Percentiles rank a stretch among this genome's conserved stretches.
Conservation (phyloP, 805 yeast species). For the Ascoidea tarda region DNA sequence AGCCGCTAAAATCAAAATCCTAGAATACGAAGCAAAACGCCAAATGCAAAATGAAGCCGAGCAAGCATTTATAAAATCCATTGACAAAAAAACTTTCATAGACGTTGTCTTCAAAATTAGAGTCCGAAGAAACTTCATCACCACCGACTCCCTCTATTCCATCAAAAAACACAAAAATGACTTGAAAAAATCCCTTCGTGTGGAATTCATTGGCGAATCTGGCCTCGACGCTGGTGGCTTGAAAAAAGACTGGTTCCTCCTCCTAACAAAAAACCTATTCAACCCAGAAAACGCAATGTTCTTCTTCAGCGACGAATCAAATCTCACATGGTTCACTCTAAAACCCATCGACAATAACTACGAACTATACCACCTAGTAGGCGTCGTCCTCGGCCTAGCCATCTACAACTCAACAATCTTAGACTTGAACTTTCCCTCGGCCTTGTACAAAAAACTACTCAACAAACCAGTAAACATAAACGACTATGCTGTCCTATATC, state of each 20-base stretch:
- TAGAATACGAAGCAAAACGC: slow-evolving; percentile 69
- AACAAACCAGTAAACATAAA: slow-evolving; percentile 36
- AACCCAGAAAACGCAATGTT: slow-evolving; percentile 58
- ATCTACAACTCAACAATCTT: slow-evolving; percentile 81
- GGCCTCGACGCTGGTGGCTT: slow-evolving; percentile 96
- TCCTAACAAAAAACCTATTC: slow-evolving; percentile 58
- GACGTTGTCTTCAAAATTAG: slow-evolving; percentile 57
- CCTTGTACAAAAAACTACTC: slow-evolving; percentile 62
- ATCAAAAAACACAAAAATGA: slow-evolving; percentile 42
- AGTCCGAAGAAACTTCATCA: slow-evolving; percentile 53
- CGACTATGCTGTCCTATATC: slow-evolving; percentile 59
- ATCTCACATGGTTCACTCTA: slow-evolving; percentile 62
- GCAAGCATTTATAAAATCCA: slow-evolving; percentile 69
- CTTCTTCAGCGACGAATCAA: slow-evolving; percentile 49
- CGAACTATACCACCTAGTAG: slow-evolving; percentile 63
- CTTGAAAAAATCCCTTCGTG: slow-evolving; percentile 58
- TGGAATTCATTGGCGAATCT: slow-evolving; percentile 77
- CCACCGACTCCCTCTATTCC: slow-evolving; percentile 61
- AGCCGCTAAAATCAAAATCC: slow-evolving; percentile 67
- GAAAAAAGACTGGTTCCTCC: slow-evolving; percentile 83
- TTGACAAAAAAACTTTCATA: slow-evolving; percentile 44
- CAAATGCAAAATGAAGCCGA: slow-evolving; percentile 83
- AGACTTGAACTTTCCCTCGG: slow-evolving; percentile 65
- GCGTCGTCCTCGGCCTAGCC: slow-evolving; percentile 81
- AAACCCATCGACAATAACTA: slow-evolving; percentile 16